phyloP scores from a whole-genome alignment of 2,329 filamentous ascomycete genomes.

The Lecanicillium sp. region DNA sequence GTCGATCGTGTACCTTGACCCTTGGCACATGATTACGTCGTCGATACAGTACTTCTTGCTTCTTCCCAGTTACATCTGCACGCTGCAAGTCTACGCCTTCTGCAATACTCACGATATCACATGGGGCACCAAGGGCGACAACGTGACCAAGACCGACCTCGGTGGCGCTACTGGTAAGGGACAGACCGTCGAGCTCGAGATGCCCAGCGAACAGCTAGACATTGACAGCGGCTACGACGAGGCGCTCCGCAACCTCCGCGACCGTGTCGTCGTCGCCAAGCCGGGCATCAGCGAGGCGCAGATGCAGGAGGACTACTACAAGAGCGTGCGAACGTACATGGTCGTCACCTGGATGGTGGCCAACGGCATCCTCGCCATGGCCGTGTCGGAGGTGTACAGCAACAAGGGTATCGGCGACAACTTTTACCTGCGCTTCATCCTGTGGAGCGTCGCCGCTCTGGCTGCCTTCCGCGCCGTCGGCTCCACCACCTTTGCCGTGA shows the following conservation, averaged over 20 bases:
- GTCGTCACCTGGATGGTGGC: conserved; percentile 90
- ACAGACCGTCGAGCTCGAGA: conserved; percentile 85
- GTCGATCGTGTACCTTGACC: conserved; percentile 93
- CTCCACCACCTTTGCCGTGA: conserved; percentile 70
- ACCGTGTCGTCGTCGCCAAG: conserved; percentile 74
- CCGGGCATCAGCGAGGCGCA: conserved; percentile 64
- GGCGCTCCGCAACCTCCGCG: conserved; percentile 89
- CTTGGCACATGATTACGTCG: conserved; percentile 98
- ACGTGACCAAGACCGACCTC: conserved; percentile 86
- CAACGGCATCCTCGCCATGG: conserved; percentile 91
- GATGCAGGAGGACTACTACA: conserved; percentile 97
- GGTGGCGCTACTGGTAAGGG: conserved; percentile 76
- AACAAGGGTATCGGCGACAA: conserved; percentile 68
- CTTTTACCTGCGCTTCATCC: conserved; percentile 84
- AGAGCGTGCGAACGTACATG: conserved; percentile 95
- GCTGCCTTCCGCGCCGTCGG: conserved; percentile 86
- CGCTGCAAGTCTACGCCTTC: conserved; percentile 95
- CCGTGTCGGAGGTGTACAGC: conserved; percentile 79
- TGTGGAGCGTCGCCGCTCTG: conserved; percentile 83
- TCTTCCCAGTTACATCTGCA: conserved; percentile 91
- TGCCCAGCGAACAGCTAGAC: conserved; percentile 95
- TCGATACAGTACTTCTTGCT: conserved; percentile 88
- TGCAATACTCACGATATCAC: conserved; percentile 99
- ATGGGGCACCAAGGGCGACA: conserved; percentile 98
- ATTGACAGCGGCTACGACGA: conserved; percentile 98